Conservation (phyloP, 257 asterid species). For the Nicotiana paniculata region DNA sequence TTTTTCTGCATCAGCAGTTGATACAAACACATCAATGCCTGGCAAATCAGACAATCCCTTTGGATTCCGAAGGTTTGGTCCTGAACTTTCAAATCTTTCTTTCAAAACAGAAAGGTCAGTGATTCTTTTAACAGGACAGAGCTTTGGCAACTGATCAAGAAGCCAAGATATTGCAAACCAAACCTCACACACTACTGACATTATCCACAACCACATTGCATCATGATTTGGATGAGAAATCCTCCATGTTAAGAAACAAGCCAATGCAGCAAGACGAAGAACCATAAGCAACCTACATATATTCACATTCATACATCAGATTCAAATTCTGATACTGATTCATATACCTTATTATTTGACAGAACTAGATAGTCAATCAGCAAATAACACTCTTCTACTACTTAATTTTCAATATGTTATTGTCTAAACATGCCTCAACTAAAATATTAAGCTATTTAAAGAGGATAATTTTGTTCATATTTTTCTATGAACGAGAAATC, state of each 20-base stretch:
- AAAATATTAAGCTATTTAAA: neutral
- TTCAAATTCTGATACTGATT: neutral
- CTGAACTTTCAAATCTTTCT: constrained; percentile 70
- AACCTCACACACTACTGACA: constrained; percentile 82
- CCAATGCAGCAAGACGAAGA: constrained; percentile 69
- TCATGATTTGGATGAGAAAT: constrained; percentile 76
- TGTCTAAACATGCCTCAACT: neutral
- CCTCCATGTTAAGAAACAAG: constrained; percentile 79
- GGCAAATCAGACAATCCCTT: constrained; percentile 81
- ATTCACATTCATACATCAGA: neutral
- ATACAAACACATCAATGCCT: constrained; percentile 76
- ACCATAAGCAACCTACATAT: constrained; percentile 59
- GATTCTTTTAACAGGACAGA: constrained; percentile 76
- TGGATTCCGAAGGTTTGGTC: constrained; percentile 69
- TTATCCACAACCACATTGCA: constrained; percentile 85
- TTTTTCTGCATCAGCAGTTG: constrained; percentile 81
- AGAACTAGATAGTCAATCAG: neutral
- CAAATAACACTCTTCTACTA: neutral
- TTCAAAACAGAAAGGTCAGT: constrained; percentile 67
- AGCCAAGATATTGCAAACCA: constrained; percentile 96
- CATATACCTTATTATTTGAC: neutral
- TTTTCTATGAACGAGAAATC: no score
- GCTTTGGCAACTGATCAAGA: constrained; percentile 86
- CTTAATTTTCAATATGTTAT: neutral
- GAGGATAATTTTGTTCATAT: no score